Conservation (phyloP, 805 yeast species). For the Maudiozyma bulderi region DNA sequence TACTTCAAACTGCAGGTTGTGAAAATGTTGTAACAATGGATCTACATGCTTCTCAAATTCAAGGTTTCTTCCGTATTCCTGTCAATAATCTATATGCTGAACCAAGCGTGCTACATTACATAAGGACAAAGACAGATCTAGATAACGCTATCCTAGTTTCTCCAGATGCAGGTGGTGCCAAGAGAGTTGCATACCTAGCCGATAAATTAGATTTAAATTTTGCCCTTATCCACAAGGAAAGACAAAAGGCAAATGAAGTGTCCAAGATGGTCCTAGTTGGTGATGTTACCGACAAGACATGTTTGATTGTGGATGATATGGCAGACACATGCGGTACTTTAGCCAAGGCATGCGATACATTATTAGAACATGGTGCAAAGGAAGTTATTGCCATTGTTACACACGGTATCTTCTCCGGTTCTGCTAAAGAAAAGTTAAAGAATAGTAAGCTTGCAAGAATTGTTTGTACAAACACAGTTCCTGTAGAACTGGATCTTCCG, state of each 20-base stretch:
- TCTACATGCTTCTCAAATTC: slow-evolving; percentile 94
- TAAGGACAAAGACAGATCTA: slow-evolving; percentile 51
- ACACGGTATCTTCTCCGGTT: slow-evolving; percentile 86
- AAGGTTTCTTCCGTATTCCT: slow-evolving; percentile 91
- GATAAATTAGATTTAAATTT: slow-evolving; percentile 85
- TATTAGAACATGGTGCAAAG: slow-evolving; percentile 71
- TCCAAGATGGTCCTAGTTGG: slow-evolving; percentile 94
- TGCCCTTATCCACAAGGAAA: slow-evolving; percentile 93
- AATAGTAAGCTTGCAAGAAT: slow-evolving; percentile 58
- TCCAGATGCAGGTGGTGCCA: slow-evolving; percentile 99
- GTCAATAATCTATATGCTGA: slow-evolving; percentile 95
- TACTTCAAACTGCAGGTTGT: slow-evolving; percentile 90
- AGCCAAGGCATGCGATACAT: slow-evolving; percentile 86
- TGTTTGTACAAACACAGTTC: slow-evolving; percentile 90
- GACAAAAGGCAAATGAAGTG: slow-evolving; percentile 91
- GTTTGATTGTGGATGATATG: slow-evolving; percentile 91
- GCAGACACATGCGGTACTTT: slow-evolving; percentile 98
- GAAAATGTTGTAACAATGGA: slow-evolving; percentile 95
- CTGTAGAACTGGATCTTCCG: slow-evolving; percentile 56
- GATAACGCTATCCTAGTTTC: slow-evolving; percentile 71
- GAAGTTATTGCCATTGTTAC: slow-evolving; percentile 89
- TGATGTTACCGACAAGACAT: slow-evolving; percentile 74
- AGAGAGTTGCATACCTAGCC: slow-evolving; percentile 89
- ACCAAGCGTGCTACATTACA: slow-evolving; percentile 78
- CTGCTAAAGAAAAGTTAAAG: slow-evolving; percentile 66